Percentiles rank a stretch among this genome's conserved stretches.
Conservation (phyloP, 1,139 yeast species). For the Hemisphaericaspora xylofermentans region DNA sequence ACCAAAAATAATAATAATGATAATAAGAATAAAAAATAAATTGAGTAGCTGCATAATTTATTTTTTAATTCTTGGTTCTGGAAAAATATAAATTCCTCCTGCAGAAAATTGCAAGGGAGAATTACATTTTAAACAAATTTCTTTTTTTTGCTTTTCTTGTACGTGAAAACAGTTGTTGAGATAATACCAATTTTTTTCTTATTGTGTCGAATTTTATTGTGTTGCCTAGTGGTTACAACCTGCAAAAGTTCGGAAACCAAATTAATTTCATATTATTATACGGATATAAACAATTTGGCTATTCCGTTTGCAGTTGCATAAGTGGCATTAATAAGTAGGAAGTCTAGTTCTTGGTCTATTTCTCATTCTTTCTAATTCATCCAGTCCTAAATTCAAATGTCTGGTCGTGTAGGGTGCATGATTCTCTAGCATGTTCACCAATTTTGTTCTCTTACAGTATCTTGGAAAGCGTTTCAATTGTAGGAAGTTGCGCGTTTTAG, state of each 20-base stretch:
- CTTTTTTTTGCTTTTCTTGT: neutral
- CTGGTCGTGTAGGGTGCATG: too few relatives aligned
- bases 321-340: too few relatives aligned
- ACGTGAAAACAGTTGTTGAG: neutral
- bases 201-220: neutral
- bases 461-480: too few relatives aligned
- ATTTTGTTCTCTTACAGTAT: too few relatives aligned
- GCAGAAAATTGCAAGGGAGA: neutral
- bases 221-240: neutral
- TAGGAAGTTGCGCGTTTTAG: too few relatives aligned
- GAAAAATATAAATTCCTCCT: neutral
- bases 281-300: neutral
- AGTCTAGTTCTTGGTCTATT: too few relatives aligned
- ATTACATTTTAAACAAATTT: neutral
- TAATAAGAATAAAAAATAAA: neutral
- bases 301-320: too few relatives aligned
- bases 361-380: too few relatives aligned
- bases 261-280: neutral
- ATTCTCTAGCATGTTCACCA: too few relatives aligned
- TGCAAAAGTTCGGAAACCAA: neutral
- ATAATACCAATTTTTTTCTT: neutral
- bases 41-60: constrained; percentile 2
- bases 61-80: neutral
- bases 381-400: too few relatives aligned
- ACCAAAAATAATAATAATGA: neutral